Evolutionary conservation across 2,329 filamentous ascomycete species (phyloP), one percentile per base, ranked within the genome.

Genomic region (Sporothrix pallida): DNA sequence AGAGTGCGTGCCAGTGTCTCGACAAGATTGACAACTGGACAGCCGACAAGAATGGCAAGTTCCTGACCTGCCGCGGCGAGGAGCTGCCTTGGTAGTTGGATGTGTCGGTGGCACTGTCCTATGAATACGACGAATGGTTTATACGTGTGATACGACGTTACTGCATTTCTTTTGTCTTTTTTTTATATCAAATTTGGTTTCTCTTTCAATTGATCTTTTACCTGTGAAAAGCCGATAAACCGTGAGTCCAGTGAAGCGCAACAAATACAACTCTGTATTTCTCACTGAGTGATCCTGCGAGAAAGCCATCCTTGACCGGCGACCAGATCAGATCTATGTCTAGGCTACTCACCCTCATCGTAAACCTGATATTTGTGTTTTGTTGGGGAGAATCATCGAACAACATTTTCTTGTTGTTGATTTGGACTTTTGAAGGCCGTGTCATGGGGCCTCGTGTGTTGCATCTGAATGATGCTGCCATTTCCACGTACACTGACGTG

Each of bases 51-150:
- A 71, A 74, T 15, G 78, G 79, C 76, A 75, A 73, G 74, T 75
- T 71, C 56, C 10, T 62, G 46, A 69, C 68, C 13, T 77, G 74
- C 50, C 62, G 75, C 12, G 79, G 79, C 7, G 50, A 67, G 9
- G 63, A 69, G 37, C n/a, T 80, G 46, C 77, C 78, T 12, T 80
- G 78, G 79, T 80, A 63, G 58, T n/a, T 44, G 58, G 15, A 13
- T 1, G 3, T 20, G 7, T n/a, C 5, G 37, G 3, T 13, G n/a
- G 42, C 9, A 6, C 9, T 46, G 62, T 48, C 4, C 3, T 54
- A 12, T 12, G 56, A 31, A 12, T 60, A 54, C 42, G 44, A 31
- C 52, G 23, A 42, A 44, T 42, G 58, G 20, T 6, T 9, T 12
- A 56, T 63, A 54, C 9, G 52, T 54, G 52, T 17, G n/a, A 20